Base-by-base conservation (phyloP, 257 asterid genomes). In the Orobanche coerulescens region DNA sequence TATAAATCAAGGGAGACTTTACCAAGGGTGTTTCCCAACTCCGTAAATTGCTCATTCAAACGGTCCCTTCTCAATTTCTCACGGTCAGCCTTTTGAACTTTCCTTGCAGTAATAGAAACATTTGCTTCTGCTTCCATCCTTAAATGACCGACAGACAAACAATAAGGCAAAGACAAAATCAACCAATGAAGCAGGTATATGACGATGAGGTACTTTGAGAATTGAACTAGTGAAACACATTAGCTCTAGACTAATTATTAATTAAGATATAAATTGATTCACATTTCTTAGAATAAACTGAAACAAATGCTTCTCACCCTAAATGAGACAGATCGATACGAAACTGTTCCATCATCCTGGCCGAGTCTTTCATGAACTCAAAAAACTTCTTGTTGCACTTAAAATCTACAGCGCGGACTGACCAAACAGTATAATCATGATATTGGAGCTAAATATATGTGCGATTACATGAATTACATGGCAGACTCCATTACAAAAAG, bases 41-140 rank as follows among this genome's bases (percentile, higher is more conserved):
- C 99, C 37, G 56, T 53, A 75, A 90, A 93, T 64, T 94, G 99
- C 68, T 87, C 97, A 62, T 94, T 94, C 68, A 90, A 71, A 40
- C 96, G 97, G 78, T 90, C 99, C 84, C 99, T 85, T 84, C 99
- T 83, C 75, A 94, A 71, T 71, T 79, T 90, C 80, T 90, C 99
- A 14, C 97, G 95, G 64, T 85, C 99, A 61, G 99, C 99, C 48
- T 93, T 93, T 63, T 90, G 97, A 56, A 84, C 88, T 81, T 85
- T 90, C 75, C 99, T 81, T 54, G 97, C 86, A 64, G 86, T 70
- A 59, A 68, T 46, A 60, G 89, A 60, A 71, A 81, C 90, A 75
- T 72, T 89, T 6, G 66, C 30, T 75, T 85, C 97, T 58, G 81
- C 69, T 72, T 85, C 99, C 76, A 72, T 72, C 72, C 95, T 81